Evolutionary conservation across 83 land plant species (phyloP).

Genomic region (Isoetes engelmannii): DNA sequence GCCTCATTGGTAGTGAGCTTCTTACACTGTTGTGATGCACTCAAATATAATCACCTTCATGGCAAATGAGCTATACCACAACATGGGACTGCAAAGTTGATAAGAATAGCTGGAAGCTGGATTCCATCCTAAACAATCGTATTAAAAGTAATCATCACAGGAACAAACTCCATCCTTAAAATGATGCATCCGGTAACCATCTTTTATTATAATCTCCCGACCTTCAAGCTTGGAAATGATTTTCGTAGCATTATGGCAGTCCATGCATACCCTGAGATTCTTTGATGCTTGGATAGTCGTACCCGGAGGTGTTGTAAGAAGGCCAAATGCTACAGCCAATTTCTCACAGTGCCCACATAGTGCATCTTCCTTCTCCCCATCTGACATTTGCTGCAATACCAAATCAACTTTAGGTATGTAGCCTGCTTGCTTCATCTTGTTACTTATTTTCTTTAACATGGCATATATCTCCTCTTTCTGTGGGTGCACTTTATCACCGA

Average conservation of each 20-base stretch:
- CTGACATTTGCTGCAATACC: background rate
- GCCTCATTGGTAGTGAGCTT: too few species aligned
- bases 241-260: constrained; percentile 1
- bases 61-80: too few species aligned
- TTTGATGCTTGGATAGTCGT: background rate
- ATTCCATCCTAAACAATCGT: too few species aligned
- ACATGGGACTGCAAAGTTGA: too few species aligned
- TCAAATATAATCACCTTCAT: too few species aligned
- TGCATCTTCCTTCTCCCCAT: background rate
- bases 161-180: background rate
- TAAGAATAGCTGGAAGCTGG: too few species aligned
- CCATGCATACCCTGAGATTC: background rate
- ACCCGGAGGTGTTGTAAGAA: background rate
- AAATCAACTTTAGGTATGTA: background rate
- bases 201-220: background rate
- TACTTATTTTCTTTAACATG: background rate
- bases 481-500: constrained; percentile 8
- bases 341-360: constrained; percentile 1
- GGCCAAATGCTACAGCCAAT: constrained; percentile 1
- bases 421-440: background rate
- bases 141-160: background rate
- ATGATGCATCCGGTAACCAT: background rate
- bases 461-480: background rate
- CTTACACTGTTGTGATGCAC: too few species aligned
- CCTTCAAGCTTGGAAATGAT: background rate